Conservation (phyloP, 495 filamentous ascomycete genomes). For the Cercophora samala region DNA sequence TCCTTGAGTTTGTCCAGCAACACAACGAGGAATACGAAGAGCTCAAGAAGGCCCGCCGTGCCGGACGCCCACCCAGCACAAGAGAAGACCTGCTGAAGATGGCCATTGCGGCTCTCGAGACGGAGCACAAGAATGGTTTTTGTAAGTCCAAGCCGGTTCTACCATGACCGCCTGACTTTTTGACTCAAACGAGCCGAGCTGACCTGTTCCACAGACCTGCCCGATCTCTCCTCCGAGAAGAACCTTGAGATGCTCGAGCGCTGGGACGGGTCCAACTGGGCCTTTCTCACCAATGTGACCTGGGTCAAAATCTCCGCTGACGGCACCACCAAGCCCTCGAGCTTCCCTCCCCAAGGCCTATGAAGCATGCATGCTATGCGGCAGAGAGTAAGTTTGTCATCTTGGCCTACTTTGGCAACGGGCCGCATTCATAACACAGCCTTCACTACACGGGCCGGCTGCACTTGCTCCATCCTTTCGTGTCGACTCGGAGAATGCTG, state of each 20-base stretch:
- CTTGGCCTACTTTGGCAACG: background rate
- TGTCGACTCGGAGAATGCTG: background rate
- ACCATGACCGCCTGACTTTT: background rate
- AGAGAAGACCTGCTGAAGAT: constrained; percentile 74
- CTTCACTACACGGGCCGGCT: constrained; percentile 3
- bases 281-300: constrained; percentile 50
- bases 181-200: background rate
- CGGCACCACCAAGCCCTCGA: constrained; percentile 55
- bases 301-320: constrained; percentile 59
- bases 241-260: constrained; percentile 44
- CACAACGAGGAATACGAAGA: constrained; percentile 70
- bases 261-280: constrained; percentile 51
- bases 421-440: constrained; percentile 5
- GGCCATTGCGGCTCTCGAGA: constrained; percentile 64
- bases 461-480: constrained; percentile 9
- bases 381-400: constrained; percentile 1
- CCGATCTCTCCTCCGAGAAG: constrained; percentile 47
- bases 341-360: constrained; percentile 58
- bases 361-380: constrained; percentile 15
- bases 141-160: constrained; percentile 44
- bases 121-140: constrained; percentile 82
- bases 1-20: constrained; percentile 71
- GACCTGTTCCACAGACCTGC: constrained; percentile 43
- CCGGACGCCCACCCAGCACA: constrained; percentile 74
- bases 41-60: constrained; percentile 70